phyloP scores from a whole-genome alignment of 768 basidiomycete species.

The Coprinellus aureogranulatus region DNA sequence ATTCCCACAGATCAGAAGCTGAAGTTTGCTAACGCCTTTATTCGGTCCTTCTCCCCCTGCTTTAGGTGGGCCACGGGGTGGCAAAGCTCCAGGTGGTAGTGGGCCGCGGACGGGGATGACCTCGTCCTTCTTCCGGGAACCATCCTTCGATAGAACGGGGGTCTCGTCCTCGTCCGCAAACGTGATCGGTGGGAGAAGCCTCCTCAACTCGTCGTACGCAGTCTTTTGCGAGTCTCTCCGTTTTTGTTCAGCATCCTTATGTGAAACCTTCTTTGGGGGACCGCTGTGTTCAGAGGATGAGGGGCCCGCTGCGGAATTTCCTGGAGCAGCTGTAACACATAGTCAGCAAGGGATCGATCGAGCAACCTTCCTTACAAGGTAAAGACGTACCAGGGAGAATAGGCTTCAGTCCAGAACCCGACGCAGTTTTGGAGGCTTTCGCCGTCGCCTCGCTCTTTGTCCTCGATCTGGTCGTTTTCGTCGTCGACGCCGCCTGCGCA shows the following conservation, averaged over 20 bases:
- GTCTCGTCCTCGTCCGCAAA: constrained; percentile 63
- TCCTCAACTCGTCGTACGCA: constrained; percentile 82
- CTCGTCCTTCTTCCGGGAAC: constrained; percentile 5
- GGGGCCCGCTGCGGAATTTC: not conserved
- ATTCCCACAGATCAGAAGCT: constrained; percentile 87
- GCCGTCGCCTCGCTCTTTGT: constrained; percentile 10
- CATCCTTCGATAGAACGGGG: constrained; percentile 9
- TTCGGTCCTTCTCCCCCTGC: constrained; percentile 89
- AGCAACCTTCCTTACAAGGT: not conserved
- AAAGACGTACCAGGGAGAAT: constrained; percentile 64
- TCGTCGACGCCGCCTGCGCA: not conserved
- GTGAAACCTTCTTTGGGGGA: constrained; percentile 63
- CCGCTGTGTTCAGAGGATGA: not conserved
- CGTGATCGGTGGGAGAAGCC: constrained; percentile 84
- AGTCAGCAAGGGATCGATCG: not conserved
- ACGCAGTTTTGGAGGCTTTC: constrained; percentile 9
- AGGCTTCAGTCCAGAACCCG: constrained; percentile 63
- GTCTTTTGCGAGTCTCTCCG: constrained; percentile 95
- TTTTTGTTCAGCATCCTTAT: constrained; percentile 97
- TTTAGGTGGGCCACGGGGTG: constrained; percentile 86
- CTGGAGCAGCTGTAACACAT: not conserved
- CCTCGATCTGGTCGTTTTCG: constrained; percentile 10
- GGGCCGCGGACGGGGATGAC: constrained; percentile 27
- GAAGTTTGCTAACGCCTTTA: constrained; percentile 90
- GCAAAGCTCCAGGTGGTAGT: constrained; percentile 80